These are phyloP conservation scores for Trypanosoma caninum DNA, from an alignment of 208 protist species.

Conservation along the genomic window DNA sequence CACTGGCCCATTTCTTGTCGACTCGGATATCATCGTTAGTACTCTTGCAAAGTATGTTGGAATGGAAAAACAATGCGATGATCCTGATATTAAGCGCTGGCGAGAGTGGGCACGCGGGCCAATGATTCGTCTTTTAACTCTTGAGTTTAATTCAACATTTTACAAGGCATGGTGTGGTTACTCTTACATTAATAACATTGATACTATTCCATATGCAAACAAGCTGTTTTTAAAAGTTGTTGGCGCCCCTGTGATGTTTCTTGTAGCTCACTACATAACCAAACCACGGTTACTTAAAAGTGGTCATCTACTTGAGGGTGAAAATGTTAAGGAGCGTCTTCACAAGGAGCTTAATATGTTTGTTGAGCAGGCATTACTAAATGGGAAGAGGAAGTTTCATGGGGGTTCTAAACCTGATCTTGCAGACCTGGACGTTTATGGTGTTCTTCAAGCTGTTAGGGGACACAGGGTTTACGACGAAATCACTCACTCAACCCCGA, in stretches of 20 bases:
- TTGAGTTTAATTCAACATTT: constrained; percentile 83
- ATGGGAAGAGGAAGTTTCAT: constrained; percentile 71
- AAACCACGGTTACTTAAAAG: constrained; percentile 66
- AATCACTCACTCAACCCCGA: constrained; percentile 54
- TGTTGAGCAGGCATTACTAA: constrained; percentile 50
- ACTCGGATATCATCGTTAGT: constrained; percentile 81
- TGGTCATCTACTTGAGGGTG: constrained; percentile 52
- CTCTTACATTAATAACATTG: constrained; percentile 86
- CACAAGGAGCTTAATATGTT: constrained; percentile 74
- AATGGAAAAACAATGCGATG: constrained; percentile 48
- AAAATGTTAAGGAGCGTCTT: constrained; percentile 51
- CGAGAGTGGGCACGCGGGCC: constrained; percentile 76
- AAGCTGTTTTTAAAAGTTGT: constrained; percentile 90
- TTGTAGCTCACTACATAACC: constrained; percentile 74
- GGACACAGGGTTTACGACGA: constrained; percentile 84
- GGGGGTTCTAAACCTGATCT: constrained; percentile 81
- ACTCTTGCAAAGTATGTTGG: constrained; percentile 60
- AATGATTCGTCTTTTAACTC: constrained; percentile 77
- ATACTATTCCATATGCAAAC: constrained; percentile 83
- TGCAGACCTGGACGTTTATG: constrained; percentile 87
- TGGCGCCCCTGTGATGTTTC: constrained; percentile 87
- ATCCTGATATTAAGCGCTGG: constrained; percentile 73
- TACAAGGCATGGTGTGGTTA: constrained; percentile 74
- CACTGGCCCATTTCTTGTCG: constrained; percentile 64
- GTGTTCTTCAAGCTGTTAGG: constrained; percentile 82